These are phyloP conservation scores for Mycena chlorophos DNA, from an alignment of 768 basidiomycete genomes.

Conservation along the genomic window DNA sequence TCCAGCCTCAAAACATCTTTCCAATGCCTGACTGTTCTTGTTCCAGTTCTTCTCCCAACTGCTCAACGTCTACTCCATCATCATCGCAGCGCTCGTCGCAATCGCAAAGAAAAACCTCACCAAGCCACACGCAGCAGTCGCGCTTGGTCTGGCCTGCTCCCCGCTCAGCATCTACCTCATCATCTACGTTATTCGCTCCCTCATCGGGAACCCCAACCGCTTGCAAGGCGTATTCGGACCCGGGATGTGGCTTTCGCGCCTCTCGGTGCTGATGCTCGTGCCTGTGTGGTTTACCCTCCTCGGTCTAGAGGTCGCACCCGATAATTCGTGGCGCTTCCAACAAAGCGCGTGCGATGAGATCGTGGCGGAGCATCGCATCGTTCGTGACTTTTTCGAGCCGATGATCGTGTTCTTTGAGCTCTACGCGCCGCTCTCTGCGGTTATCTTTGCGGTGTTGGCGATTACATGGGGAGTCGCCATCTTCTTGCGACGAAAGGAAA, in stretches of 20 bases:
- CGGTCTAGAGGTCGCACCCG: constrained; percentile 6
- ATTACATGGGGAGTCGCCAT: background rate
- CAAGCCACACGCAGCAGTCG: constrained; percentile 14
- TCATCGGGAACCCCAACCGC: constrained; percentile 12
- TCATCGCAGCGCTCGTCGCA: constrained; percentile 15
- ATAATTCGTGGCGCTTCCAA: constrained; percentile 11
- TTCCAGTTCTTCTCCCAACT: constrained; percentile 19
- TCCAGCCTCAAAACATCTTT: background rate
- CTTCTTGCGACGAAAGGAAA: background rate
- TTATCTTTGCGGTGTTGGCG: background rate
- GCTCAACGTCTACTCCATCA: constrained; percentile 22
- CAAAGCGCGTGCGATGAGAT: constrained; percentile 19
- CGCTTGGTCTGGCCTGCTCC: constrained; percentile 17
- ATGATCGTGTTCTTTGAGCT: background rate
- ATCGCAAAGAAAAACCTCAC: constrained; percentile 17
- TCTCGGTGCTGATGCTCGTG: constrained; percentile 14
- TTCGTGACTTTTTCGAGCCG: background rate
- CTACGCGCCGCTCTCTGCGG: background rate
- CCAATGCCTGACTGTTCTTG: background rate
- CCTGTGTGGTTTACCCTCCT: constrained; percentile 16
- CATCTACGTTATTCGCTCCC: constrained; percentile 17
- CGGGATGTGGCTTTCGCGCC: constrained; percentile 11
- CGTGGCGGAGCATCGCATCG: background rate
- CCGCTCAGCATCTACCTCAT: constrained; percentile 19
- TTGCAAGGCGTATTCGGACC: constrained; percentile 14